Percentiles rank a stretch among this genome's conserved stretches.
Evolutionary conservation across 129 eudicot genomes (phyloP).

Genomic region (Centella asiatica): DNA sequence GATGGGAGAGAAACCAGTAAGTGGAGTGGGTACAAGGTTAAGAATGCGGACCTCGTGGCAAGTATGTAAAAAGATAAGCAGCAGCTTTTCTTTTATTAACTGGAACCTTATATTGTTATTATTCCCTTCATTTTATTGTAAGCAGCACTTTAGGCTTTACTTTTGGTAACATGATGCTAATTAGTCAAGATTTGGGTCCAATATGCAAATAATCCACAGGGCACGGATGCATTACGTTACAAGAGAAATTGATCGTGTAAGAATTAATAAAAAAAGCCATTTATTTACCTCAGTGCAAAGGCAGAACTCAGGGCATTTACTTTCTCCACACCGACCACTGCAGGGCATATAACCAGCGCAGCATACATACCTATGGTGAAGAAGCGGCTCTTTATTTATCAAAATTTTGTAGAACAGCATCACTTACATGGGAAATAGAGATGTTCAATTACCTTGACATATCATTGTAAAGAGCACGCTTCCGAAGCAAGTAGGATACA

Average conservation of each 20-base stretch:
- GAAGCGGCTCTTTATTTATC: slow-evolving; percentile 5
- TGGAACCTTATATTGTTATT: no score
- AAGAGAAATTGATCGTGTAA: neutral
- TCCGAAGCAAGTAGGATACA: slow-evolving; percentile 87
- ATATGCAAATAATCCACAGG: no score
- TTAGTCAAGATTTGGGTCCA: no score
- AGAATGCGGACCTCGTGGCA: no score
- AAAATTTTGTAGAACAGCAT: neutral
- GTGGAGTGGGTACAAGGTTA: no score
- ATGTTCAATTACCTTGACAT: slow-evolving; percentile 71
- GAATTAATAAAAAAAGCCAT: neutral
- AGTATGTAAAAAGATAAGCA: no score
- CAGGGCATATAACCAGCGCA: slow-evolving; percentile 85
- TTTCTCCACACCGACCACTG: slow-evolving; percentile 98
- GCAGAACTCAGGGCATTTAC: slow-evolving; percentile 89
- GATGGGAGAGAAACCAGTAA: no score
- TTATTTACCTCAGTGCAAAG: slow-evolving; percentile 85
- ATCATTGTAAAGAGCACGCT: slow-evolving; percentile 91
- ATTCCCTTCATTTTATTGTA: no score
- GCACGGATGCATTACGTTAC: no score
- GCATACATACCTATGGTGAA: slow-evolving; percentile 57
- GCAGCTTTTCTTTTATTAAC: no score
- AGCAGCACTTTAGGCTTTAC: no score
- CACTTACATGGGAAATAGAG: neutral
- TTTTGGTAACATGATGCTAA: no score